Evolutionary conservation across 495 filamentous ascomycete species (phyloP).

Genomic region (Neurospora discreta): DNA sequence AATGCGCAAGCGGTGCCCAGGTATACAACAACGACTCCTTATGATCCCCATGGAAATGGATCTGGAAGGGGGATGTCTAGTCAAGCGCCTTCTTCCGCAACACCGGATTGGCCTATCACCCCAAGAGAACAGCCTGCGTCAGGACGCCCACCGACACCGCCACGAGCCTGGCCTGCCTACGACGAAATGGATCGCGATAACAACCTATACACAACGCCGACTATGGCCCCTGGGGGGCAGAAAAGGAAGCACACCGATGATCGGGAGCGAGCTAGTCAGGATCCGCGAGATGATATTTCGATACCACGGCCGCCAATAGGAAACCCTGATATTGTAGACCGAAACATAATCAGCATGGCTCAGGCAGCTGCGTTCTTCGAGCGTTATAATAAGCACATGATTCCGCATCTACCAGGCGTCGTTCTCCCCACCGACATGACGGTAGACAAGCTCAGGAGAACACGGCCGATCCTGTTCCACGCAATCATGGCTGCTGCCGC

Average conservation of each 20-base stretch:
- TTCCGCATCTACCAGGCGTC: constrained; percentile 63
- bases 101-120: background rate
- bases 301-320: constrained; percentile 9
- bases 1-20: background rate
- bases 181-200: background rate
- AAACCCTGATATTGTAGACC: constrained; percentile 59
- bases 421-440: constrained; percentile 59
- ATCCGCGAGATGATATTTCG: constrained; percentile 3
- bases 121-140: background rate
- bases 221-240: constrained; percentile 29
- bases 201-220: constrained; percentile 10
- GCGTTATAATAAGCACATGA: constrained; percentile 59
- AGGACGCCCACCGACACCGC: background rate
- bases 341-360: constrained; percentile 51
- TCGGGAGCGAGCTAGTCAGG: constrained; percentile 8
- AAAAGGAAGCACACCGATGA: constrained; percentile 36
- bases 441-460: constrained; percentile 53
- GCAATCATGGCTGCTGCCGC: constrained; percentile 64
- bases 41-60: background rate
- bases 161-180: background rate
- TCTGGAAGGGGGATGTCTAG: background rate
- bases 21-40: background rate
- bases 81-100: background rate
- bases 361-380: constrained; percentile 54
- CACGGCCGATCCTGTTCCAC: constrained; percentile 71